phyloP scores from a whole-genome alignment of 768 basidiomycete species.

The Termitomyces sp. region DNA sequence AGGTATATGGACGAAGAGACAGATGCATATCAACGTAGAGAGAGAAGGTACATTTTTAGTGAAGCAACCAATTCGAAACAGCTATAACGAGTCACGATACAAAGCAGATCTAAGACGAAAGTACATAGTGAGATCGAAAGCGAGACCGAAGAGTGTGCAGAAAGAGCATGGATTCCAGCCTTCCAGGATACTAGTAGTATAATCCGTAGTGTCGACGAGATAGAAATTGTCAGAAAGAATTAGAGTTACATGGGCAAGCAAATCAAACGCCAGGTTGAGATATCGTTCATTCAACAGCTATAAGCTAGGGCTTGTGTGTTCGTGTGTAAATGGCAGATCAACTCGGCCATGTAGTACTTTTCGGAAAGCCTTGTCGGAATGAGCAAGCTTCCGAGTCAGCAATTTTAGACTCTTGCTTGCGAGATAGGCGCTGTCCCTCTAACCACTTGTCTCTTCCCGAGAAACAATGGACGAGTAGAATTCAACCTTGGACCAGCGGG shows the following conservation, averaged over 20 bases:
- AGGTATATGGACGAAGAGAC: too few relatives aligned
- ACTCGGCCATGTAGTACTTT: slow-evolving; percentile 61
- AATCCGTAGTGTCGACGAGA: too few relatives aligned
- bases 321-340: slow-evolving; percentile 52
- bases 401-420: slow-evolving; percentile 50
- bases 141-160: too few relatives aligned
- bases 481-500: slow-evolving; percentile 14
- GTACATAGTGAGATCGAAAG: neutral
- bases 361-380: too few relatives aligned
- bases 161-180: too few relatives aligned
- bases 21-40: neutral
- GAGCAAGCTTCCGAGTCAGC: slow-evolving; percentile 54
- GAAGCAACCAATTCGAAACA: neutral
- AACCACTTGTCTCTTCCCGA: slow-evolving; percentile 52
- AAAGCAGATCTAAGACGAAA: neutral
- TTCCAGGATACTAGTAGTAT: too few relatives aligned
- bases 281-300: slow-evolving; percentile 29
- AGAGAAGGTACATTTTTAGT: too few relatives aligned
- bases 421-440: slow-evolving; percentile 24
- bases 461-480: slow-evolving; percentile 50
- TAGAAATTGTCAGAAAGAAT: too few relatives aligned
- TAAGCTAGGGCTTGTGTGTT: slow-evolving; percentile 42
- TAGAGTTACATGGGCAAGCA: slow-evolving; percentile 5
- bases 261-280: slow-evolving; percentile 14
- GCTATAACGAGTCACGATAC: neutral